Evolutionary conservation across 345 rosid species (phyloP).

Genomic region (Hibiscus syriacus): DNA sequence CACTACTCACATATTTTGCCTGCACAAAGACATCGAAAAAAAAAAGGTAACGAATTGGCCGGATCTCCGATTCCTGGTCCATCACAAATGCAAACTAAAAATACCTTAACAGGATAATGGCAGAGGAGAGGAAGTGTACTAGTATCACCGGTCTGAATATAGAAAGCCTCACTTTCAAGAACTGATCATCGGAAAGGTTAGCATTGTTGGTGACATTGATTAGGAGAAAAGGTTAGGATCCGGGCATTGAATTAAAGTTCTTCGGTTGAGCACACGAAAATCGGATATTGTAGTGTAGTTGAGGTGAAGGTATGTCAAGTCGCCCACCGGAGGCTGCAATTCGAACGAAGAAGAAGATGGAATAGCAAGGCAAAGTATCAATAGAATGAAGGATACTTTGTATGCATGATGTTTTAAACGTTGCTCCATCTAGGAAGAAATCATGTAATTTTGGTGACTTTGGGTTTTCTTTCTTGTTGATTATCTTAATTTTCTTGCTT

Average conservation of each 20-base stretch:
- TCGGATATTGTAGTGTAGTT: constrained; percentile 41
- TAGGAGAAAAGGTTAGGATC: constrained; percentile 19
- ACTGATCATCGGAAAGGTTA: constrained; percentile 28
- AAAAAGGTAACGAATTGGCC: too few relatives aligned
- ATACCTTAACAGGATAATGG: constrained; percentile 73
- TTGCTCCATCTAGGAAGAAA: neutral
- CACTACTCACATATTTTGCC: constrained; percentile 44
- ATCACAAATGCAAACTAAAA: neutral
- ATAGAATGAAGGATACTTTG: neutral
- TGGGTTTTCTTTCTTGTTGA: neutral
- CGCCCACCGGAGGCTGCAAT: constrained; percentile 26
- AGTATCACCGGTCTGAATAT: constrained; percentile 51
- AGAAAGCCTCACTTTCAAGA: constrained; percentile 19
- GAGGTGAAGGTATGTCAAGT: constrained; percentile 24
- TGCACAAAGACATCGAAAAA: constrained; percentile 14
- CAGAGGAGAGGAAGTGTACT: constrained; percentile 56
- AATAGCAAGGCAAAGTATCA: neutral
- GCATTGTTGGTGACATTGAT: constrained; percentile 17
- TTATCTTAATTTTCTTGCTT: neutral
- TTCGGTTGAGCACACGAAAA: constrained; percentile 48
- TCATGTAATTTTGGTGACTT: neutral
- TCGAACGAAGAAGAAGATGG: neutral
- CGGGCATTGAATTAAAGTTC: constrained; percentile 24
- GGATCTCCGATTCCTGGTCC: too few relatives aligned
- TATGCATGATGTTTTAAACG: neutral